Base-by-base conservation (phyloP, 139 green algal species). In the Chlamydomonas sp. region DNA sequence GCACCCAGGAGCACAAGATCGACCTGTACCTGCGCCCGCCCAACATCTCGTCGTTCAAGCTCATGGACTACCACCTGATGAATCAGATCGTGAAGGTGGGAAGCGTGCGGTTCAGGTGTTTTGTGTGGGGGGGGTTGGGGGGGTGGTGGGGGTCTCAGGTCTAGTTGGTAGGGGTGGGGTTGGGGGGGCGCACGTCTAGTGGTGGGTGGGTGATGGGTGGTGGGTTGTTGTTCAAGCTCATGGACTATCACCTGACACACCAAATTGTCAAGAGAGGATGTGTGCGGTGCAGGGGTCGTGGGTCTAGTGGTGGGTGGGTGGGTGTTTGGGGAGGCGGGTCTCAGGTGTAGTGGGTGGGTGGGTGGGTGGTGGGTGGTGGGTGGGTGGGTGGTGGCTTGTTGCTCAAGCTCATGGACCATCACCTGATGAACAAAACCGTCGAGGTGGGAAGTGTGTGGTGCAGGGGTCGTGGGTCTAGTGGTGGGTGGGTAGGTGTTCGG, bases 21-120 rank as follows among this genome's bases (percentile, higher is more conserved):
- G 85, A 92, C 78, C 78, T 95, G 16, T 91, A 91, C 83, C 82
- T 95, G 59, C 82, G 81, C 0, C 88, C 88, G 2, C 86, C 88
- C 8, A 82, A 87, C 30, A 75, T 85, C 57, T n/a, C n/a, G n/a
- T 59, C 35, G 5, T 60, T 70, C 67, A 65, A 76, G 36, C 75
- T 92, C 22, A 81, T 88, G 77, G 84, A 90, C 69, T 87, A 79
- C 69, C 78, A 85, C 75, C 78, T 87, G 43, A 87, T 89, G 75
- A 66, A 70, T 37, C 64, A 65, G 35, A 89, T 81, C 75, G 5
- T 67, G 60, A 67, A 28, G 60, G 5, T 67, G 26, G 30, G 6
- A 39, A 20, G 16, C 54, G 30, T 47, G 34, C 10, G 30, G 54
- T 64, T 64, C 24, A 30, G 22, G 34, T n/a, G n/a, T n/a, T n/a